Evolutionary conservation across 1,284 basidiomycete genomes (phyloP), one percentile per base, ranked within the genome.

Genomic region (Rhodotorula glutinis): DNA sequence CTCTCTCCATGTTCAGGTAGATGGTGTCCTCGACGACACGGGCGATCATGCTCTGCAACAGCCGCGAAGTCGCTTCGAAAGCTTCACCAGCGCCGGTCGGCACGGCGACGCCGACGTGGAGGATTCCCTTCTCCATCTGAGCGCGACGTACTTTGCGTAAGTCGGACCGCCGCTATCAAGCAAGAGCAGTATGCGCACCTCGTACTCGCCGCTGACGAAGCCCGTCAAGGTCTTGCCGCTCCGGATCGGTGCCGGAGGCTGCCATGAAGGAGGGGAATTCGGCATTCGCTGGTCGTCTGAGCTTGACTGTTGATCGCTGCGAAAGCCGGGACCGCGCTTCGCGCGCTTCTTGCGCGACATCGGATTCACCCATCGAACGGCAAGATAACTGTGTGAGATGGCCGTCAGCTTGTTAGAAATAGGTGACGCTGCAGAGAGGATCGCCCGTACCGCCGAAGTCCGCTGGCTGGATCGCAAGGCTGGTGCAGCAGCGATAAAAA

Each of bases 61-160:
- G 61, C 5, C 70, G 59, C 7, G 70, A 56, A 23, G 67, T 62
- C 1, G 70, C 66, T 23, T 71, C 67, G 57, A 66, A 71, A 2
- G 57, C 43, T 52, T 70, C 69, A 49, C 69, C 69, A 2, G 69
- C 62, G 29, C 69, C 69, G 1, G 69, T 67, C 29, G 69, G 69
- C 7, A 70, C 38, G 7, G 63, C 63, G 11, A 65, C 21, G 3
- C 49, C 60, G 17, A 70, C 43, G 54, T 70, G 63, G 4, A 67
- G 58, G 27, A 52, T 53, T 10, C 69, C 69, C 27, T 41, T 14
- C 21, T 49, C 29, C 40, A 66, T 59, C 68, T 70, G 56, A 14
- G 11, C 33, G 11, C 33, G 33, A 38, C 33, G 7, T 38, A n/a
- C n/a, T 38, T 38, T 38, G 33, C 5, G 33, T 38, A 7, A 38